Evolutionary conservation across 441 rosid genomes (phyloP), one percentile per base, ranked within the genome.

Genomic region (Euphorbia schlechtendalii): DNA sequence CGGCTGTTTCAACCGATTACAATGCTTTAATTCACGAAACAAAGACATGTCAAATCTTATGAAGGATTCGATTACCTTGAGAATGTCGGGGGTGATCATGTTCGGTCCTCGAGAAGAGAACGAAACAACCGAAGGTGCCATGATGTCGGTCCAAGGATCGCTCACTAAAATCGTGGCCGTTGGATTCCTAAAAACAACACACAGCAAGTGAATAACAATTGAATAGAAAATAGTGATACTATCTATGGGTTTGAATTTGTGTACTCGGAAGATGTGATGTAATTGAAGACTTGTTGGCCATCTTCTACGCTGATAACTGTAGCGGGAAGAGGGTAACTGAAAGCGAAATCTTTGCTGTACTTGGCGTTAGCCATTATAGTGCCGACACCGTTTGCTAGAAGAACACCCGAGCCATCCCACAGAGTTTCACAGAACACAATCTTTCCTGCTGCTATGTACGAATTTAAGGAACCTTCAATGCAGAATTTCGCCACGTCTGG

Each of bases 31-130:
- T 30, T 28, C 17, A n/a, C 22, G 11, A 2, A 63, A 32, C 25
- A 28, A 52, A 53, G 45, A 20, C 21, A 28, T 8, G n/a, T n/a
- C n/a, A n/a, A n/a, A n/a, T n/a, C n/a, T n/a, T n/a, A n/a, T n/a
- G n/a, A n/a, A n/a, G n/a, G n/a, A n/a, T n/a, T n/a, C n/a, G 34
- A 6, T 12, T 40, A 40, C 45, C 45, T 8, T 40, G 45, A 40
- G 45, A 40, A 40, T 40, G 45, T 40, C 45, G 1, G 11, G 11
- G 45, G 7, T 8, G 11, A 40, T 40, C 11, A 12, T 12, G 56
- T 90, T 80, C 66, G 96, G 98, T 27, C 96, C 96, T 78, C 96
- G 75, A 0, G 96, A 69, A 48, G 96, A 89, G 74, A 89, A 92
- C 60, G 85, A 82, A 3, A 83, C 90, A 51, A 84, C 34, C 8